These are phyloP conservation scores for Aurantiochytrium sp. DNA, from an alignment of 108 stramenopile species.

Conservation along the genomic window DNA sequence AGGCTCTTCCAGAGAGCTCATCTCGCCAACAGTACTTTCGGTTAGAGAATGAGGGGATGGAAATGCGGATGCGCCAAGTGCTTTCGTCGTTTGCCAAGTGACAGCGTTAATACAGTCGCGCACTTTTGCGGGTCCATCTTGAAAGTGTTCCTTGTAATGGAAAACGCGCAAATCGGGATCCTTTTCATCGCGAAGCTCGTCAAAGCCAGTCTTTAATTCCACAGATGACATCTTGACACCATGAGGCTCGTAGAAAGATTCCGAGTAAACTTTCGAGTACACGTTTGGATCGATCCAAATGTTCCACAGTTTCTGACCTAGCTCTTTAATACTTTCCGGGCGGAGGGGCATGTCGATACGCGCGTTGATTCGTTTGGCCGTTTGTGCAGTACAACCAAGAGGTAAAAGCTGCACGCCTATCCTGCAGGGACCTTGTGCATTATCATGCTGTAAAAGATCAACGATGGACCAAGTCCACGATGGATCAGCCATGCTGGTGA, in stretches of 20 bases:
- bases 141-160: not conserved
- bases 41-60: not conserved
- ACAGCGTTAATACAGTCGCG: not conserved
- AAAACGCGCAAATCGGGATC: not conserved
- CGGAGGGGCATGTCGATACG: not conserved
- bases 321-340: not conserved
- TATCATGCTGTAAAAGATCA: not conserved
- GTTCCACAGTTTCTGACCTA: not conserved
- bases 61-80: not conserved
- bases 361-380: not conserved
- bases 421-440: not conserved
- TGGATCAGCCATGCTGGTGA: not conserved
- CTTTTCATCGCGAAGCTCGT: no score
- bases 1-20: no score
- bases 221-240: not conserved
- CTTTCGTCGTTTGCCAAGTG: not conserved
- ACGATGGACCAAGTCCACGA: not conserved
- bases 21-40: no score
- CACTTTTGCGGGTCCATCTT: not conserved
- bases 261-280: not conserved
- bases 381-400: not conserved
- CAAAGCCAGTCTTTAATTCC: not conserved
- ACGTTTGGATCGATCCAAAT: not conserved
- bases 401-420: not conserved
- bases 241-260: not conserved